Evolutionary conservation across 2,329 filamentous ascomycete species (phyloP), one percentile per base, ranked within the genome.

Genomic region (Clarireedia hainanense): DNA sequence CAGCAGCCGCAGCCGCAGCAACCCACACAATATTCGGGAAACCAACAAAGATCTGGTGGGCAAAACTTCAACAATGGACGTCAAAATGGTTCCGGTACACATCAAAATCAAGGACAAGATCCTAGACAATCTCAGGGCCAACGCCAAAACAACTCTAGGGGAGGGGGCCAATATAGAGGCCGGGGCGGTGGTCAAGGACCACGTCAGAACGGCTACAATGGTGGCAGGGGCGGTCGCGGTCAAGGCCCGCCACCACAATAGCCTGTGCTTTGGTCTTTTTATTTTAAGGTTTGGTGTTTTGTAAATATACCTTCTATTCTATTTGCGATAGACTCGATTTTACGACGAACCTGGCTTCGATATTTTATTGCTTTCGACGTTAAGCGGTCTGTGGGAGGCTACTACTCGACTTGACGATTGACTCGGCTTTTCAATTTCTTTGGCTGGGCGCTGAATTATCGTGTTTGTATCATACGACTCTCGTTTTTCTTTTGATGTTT

Each of bases 391-490:
- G 55, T 48, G 59, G 59, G 57, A 55, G 42, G 59, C 50, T 50
- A 27, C 48, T 40, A 39, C 40, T 34, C 54, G 49, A 45, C 56
- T 56, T 57, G 56, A 57, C 60, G 54, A 52, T 59, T 59, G 56
- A 53, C 56, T 58, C 49, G 58, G 60, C 50, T 48, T 47, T 55
- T 42, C 59, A 59, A 54, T 50, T 52, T 60, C 53, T 61, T 53
- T 57, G 58, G 56, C 56, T 58, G 47, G 52, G 60, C 51, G 53
- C 55, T 55, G 53, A 50, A 48, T 58, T 58, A 64, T 62, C 64
- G 57, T 57, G 64, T 66, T 67, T 67, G 65, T 68, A 68, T 59
- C 66, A 68, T 68, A 67, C 64, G 64, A 68, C 57, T 65, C 63
- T 66, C 59, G 53, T 64, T 68, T 62, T 58, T 47, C 54, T 45